phyloP scores from a whole-genome alignment of 805 yeast species.

The Saccharomycopsis sp. region DNA sequence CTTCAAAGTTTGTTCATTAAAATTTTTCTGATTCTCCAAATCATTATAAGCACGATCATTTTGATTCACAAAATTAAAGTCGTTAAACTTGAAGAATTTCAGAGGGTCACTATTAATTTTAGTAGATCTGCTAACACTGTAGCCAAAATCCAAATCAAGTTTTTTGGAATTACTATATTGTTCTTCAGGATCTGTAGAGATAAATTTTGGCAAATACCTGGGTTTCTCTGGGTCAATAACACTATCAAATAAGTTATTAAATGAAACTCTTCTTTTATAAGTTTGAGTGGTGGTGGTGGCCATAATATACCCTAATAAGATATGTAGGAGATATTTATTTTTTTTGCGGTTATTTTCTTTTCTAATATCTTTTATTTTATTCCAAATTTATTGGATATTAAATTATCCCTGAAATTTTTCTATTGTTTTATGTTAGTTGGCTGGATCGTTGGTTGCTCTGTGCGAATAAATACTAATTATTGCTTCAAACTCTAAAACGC shows the following conservation, averaged over 20 bases:
- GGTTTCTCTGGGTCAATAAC: constrained; percentile 20
- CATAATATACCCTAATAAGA: too few relatives aligned
- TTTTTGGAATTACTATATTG: background rate
- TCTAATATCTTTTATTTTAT: too few relatives aligned
- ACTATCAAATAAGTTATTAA: constrained; percentile 13
- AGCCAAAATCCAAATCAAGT: constrained; percentile 20
- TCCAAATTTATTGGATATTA: too few relatives aligned
- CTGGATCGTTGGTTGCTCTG: too few relatives aligned
- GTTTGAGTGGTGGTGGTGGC: background rate
- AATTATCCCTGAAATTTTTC: too few relatives aligned
- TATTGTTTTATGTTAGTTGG: too few relatives aligned
- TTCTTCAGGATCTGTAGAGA: constrained; percentile 3
- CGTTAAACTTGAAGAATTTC: constrained; percentile 20
- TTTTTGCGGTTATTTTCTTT: too few relatives aligned
- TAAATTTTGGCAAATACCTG: constrained; percentile 15
- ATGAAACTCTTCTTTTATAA: constrained; percentile 17
- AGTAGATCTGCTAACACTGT: constrained; percentile 5
- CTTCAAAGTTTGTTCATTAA: constrained; percentile 6
- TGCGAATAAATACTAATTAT: too few relatives aligned
- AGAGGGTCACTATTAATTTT: constrained; percentile 10
- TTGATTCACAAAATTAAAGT: constrained; percentile 18
- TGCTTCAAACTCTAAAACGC: too few relatives aligned
- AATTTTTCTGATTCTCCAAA: constrained; percentile 13
- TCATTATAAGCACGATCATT: constrained; percentile 17
- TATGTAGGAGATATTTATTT: too few relatives aligned